A percentile compares a stretch with the other conserved stretches of the same genome.
These are phyloP conservation scores for Fomitopsis serialis DNA, from an alignment of 768 basidiomycete genomes.

Conservation along the genomic window DNA sequence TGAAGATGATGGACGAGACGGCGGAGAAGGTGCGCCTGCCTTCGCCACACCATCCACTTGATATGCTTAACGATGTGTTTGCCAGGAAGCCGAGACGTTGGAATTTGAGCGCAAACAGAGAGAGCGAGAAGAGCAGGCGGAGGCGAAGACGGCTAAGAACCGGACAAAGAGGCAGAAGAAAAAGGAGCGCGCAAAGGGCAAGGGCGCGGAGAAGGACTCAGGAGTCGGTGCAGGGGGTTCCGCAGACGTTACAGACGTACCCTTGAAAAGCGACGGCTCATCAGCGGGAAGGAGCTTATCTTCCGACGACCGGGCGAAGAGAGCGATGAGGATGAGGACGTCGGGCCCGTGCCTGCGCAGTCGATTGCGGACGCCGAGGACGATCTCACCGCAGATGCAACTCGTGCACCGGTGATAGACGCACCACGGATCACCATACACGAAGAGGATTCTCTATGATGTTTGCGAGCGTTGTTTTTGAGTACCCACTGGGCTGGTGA, in stretches of 20 bases:
- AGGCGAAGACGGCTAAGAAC: conserved; percentile 94
- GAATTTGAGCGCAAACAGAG: conserved; percentile 75
- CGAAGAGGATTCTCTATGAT: conserved; percentile 37
- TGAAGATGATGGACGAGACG: conserved; percentile 86
- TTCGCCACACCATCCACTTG: neutral
- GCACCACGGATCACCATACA: conserved; percentile 41
- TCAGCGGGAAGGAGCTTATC: conserved; percentile 69
- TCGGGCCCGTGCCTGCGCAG: conserved; percentile 14
- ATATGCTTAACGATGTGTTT: neutral
- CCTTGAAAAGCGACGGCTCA: conserved; percentile 77
- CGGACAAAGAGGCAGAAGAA: conserved; percentile 91
- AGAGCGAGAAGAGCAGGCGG: conserved; percentile 64
- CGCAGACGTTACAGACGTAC: conserved; percentile 28
- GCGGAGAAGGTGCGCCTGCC: conserved; percentile 56
- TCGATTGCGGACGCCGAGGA: neutral
- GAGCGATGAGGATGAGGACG: conserved; percentile 31
- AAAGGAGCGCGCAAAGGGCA: conserved; percentile 61
- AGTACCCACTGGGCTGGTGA: neutral
- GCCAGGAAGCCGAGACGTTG: conserved; percentile 60
- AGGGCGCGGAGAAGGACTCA: conserved; percentile 18
- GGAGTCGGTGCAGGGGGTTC: conserved; percentile 11
- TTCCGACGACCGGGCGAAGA: conserved; percentile 52
- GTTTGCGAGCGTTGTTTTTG: neutral
- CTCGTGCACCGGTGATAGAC: conserved; percentile 23
- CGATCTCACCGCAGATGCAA: conserved; percentile 1